These are phyloP conservation scores for Colletotrichum cuscutae DNA, from an alignment of 2,329 filamentous ascomycete genomes.

Conservation along the genomic window DNA sequence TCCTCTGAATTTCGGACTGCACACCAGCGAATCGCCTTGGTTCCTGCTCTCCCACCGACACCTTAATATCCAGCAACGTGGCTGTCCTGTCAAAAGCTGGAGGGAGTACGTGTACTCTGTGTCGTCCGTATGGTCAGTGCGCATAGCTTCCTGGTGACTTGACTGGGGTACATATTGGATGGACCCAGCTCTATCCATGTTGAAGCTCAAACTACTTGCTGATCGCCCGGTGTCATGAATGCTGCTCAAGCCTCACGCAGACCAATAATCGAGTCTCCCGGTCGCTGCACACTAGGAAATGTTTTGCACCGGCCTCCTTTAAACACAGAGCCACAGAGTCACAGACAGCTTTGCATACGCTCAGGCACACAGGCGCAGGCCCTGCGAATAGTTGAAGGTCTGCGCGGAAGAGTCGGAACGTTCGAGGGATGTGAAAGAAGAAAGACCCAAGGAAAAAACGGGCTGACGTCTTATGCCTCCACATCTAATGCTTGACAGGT, in stretches of 20 bases:
- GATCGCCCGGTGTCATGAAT: slow-evolving; percentile 32
- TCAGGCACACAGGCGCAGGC: slow-evolving; percentile 9
- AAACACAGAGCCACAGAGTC: slow-evolving; percentile 8
- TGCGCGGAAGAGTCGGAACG: slow-evolving; percentile 31
- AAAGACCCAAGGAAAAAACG: not conserved
- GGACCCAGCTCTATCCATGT: slow-evolving; percentile 31
- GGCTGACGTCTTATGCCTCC: not conserved
- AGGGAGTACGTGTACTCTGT: slow-evolving; percentile 20
- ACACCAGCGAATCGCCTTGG: slow-evolving; percentile 3
- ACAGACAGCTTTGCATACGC: slow-evolving; percentile 24
- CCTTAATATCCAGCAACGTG: slow-evolving; percentile 19
- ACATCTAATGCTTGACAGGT: not conserved
- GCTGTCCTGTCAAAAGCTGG: not conserved
- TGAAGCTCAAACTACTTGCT: slow-evolving; percentile 33
- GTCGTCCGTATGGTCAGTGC: slow-evolving; percentile 23
- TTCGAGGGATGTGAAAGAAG: not conserved
- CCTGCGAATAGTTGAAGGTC: slow-evolving; percentile 10
- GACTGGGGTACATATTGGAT: slow-evolving; percentile 33
- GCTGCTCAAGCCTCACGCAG: slow-evolving; percentile 32
- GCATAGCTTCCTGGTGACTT: slow-evolving; percentile 11
- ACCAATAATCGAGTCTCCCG: slow-evolving; percentile 11
- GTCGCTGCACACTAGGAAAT: slow-evolving; percentile 15
- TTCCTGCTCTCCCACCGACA: slow-evolving; percentile 6
- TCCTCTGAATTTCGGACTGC: not conserved
- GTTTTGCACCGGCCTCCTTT: not conserved